A percentile compares a stretch with the other conserved stretches of the same genome.
Evolutionary conservation across 1,139 yeast genomes (phyloP).

Genomic region (Kodamaea plutei): DNA sequence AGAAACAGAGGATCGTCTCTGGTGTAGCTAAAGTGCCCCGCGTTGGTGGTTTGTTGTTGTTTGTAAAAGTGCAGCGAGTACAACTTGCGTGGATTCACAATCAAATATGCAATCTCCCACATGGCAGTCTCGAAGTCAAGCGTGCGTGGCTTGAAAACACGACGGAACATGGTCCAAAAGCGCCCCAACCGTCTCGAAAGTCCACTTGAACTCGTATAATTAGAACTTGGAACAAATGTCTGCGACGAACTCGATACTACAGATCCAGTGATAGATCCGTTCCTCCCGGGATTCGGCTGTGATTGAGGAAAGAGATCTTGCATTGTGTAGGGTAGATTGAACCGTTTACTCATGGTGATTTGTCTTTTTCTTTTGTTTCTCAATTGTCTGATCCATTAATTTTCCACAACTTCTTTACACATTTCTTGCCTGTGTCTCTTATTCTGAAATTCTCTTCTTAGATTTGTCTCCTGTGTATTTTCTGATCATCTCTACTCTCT

Average conservation of each 20-base stretch:
- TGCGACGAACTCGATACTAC: constrained; percentile 15
- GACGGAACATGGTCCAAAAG: constrained; percentile 27
- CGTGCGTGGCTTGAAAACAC: constrained; percentile 69
- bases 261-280: constrained; percentile 19
- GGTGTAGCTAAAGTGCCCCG: constrained; percentile 54
- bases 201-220: constrained; percentile 3
- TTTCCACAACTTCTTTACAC: too few species aligned
- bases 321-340: constrained; percentile 35
- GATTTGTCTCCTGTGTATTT: too few species aligned
- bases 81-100: constrained; percentile 75
- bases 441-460: too few species aligned
- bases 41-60: constrained; percentile 30
- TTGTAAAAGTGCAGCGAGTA: constrained; percentile 80
- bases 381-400: too few species aligned
- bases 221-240: constrained; percentile 18
- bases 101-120: constrained; percentile 80
- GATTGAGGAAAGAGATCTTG: constrained; percentile 37
- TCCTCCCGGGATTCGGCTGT: constrained; percentile 13
- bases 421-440: too few species aligned
- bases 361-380: background rate
- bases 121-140: constrained; percentile 88
- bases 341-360: constrained; percentile 14
- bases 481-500: too few species aligned
- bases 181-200: constrained; percentile 9
- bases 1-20: constrained; percentile 91